Evolutionary conservation across 371 early-diverging fungal genomes (phyloP).

Genomic region (Batrachochytrium dendrobatidis): DNA sequence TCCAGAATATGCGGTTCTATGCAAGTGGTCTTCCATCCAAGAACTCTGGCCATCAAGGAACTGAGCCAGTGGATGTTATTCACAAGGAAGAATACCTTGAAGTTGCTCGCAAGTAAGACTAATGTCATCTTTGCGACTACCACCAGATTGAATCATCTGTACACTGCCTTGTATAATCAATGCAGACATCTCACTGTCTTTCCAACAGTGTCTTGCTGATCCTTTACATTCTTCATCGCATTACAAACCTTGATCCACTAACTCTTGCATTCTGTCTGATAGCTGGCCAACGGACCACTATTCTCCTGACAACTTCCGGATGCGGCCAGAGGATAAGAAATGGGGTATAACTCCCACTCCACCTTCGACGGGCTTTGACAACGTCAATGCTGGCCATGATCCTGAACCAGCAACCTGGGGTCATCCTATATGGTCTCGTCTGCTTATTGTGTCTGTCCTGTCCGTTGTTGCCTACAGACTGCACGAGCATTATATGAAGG

Average conservation of each 20-base stretch:
- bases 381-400: neutral
- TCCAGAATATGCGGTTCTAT: neutral
- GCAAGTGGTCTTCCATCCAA: neutral
- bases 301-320: neutral
- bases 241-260: neutral
- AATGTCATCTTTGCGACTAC: neutral
- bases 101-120: neutral
- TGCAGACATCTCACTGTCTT: neutral
- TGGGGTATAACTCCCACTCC: neutral
- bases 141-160: neutral
- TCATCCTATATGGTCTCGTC: too few relatives aligned
- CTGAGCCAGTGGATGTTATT: neutral
- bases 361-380: neutral
- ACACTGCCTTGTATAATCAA: neutral
- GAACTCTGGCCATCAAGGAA: neutral
- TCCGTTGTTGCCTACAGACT: too few relatives aligned
- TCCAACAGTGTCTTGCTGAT: neutral
- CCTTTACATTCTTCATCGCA: neutral
- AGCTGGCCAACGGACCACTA: neutral
- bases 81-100: constrained; percentile 2
- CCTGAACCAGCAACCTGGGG: too few relatives aligned
- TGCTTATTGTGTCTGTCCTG: too few relatives aligned
- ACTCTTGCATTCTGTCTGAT: neutral
- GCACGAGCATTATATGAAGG: too few relatives aligned
- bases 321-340: neutral